Base-by-base conservation (phyloP, 148 eudicot genomes). In the Fallopia convolvulus region DNA sequence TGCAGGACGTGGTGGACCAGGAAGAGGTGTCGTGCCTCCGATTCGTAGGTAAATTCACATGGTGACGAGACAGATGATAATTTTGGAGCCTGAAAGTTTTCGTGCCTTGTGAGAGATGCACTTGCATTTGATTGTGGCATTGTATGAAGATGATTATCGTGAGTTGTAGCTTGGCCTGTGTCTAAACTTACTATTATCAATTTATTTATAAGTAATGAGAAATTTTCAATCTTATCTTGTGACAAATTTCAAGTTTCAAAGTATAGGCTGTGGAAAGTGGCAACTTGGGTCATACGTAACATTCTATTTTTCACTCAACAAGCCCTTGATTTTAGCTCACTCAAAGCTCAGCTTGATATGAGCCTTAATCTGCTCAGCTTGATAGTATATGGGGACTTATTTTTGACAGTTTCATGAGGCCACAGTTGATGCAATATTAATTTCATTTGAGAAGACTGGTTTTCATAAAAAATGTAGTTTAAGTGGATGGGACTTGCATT, bases 11-110 rank as follows among this genome's bases (percentile, higher is more conserved):
- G 53, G 75, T 73, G 75, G 72, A 15, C 72, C 72, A 39, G 72
- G 53, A n/a, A 48, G 75, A 32, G 55, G 75, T 11, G 30, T 44
- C 17, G 75, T 26, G 33, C 75, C 75, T 20, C 75, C 75, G 9
- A 52, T 73, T 73, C 75, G 75, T 44, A 73, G 75, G 75, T 73
- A 30, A 73, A 73, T 9, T 52, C 46, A 71, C 47, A 44, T 44
- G 47, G 47, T 9, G 9, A 44, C 47, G 47, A 44, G 47, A 44
- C 47, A 44, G 47, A 58, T 20, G 30, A 6, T 58, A 58, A 18
- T 18, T 58, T 21, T 20, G 12, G 65, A 58, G 65, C 32, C 65
- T n/a, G 32, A n/a, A 58, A 58, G 65, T 20, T 52, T 44, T 17
- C n/a, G 20, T 52, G 9, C 20, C 58, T 52, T 58, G 65, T 21